These are phyloP conservation scores for Auricularia cornea DNA, from an alignment of 768 basidiomycete genomes.

Conservation along the genomic window DNA sequence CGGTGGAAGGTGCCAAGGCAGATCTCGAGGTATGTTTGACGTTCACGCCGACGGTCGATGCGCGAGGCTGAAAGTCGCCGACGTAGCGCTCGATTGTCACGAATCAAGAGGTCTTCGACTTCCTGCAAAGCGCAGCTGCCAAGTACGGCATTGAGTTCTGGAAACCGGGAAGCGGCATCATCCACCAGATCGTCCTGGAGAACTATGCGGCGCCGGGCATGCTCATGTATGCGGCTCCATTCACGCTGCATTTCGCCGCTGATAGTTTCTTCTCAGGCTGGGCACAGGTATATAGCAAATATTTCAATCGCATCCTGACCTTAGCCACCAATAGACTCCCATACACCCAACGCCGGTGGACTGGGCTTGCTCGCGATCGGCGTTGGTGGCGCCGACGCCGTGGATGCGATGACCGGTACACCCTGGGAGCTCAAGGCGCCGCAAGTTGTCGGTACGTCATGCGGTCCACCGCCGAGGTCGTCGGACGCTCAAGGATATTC, in stretches of 20 bases:
- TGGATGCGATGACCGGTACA: constrained; percentile 96
- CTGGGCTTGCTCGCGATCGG: constrained; percentile 95
- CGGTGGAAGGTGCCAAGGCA: constrained; percentile 74
- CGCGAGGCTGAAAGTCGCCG: not conserved
- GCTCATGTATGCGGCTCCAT: constrained; percentile 56
- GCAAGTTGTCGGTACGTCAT: constrained; percentile 54
- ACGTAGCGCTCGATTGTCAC: constrained; percentile 69
- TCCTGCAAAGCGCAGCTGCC: constrained; percentile 82
- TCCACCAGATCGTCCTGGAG: constrained; percentile 97
- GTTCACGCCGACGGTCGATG: not conserved
- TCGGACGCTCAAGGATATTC: not conserved
- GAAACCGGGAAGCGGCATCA: constrained; percentile 64
- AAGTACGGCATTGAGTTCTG: constrained; percentile 77
- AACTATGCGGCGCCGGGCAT: constrained; percentile 95
- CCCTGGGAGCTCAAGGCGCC: constrained; percentile 98
- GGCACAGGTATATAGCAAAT: constrained; percentile 54
- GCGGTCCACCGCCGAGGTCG: not conserved
- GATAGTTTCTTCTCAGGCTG: constrained; percentile 40
- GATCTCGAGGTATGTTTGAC: constrained; percentile 61
- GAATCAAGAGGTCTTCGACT: constrained; percentile 97
- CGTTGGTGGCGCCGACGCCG: constrained; percentile 97
- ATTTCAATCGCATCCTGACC: not conserved
- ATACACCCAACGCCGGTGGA: constrained; percentile 97
- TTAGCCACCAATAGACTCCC: constrained; percentile 53
- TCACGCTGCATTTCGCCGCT: not conserved